These are phyloP conservation scores for Corylus avellana DNA, from an alignment of 306 rosid species.

Conservation along the genomic window DNA sequence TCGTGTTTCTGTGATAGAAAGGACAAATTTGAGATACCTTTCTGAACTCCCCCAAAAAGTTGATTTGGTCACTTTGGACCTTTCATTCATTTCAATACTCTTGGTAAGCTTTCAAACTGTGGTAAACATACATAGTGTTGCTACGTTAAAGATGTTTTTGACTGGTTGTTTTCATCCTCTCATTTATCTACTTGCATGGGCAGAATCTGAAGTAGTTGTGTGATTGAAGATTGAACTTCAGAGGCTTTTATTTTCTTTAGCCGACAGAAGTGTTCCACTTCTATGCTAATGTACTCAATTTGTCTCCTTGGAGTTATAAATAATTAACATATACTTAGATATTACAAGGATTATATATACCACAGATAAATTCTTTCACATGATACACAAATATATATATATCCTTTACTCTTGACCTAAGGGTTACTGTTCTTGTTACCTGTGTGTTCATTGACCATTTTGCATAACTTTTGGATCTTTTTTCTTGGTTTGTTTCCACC, in stretches of 20 bases:
- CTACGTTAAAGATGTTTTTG: neutral
- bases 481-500: neutral
- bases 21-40: conserved; percentile 87
- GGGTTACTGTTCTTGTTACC: neutral
- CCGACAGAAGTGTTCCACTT: neutral
- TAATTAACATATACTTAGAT: neutral
- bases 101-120: conserved; percentile 55
- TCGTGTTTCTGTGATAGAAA: conserved; percentile 77
- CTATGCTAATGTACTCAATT: neutral
- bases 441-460: neutral
- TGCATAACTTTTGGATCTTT: neutral
- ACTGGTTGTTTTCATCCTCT: conserved; percentile 3
- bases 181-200: neutral
- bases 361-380: neutral
- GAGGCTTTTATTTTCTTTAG: neutral
- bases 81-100: conserved; percentile 92
- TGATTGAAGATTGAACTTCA: neutral
- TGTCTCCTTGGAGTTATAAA: neutral
- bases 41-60: conserved; percentile 83
- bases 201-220: neutral
- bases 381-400: neutral
- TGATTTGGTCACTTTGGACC: conserved; percentile 91
- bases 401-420: neutral
- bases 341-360: neutral
- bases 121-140: neutral